Base-by-base conservation (phyloP, 257 asterid species). In the Solanum stenotomum region DNA sequence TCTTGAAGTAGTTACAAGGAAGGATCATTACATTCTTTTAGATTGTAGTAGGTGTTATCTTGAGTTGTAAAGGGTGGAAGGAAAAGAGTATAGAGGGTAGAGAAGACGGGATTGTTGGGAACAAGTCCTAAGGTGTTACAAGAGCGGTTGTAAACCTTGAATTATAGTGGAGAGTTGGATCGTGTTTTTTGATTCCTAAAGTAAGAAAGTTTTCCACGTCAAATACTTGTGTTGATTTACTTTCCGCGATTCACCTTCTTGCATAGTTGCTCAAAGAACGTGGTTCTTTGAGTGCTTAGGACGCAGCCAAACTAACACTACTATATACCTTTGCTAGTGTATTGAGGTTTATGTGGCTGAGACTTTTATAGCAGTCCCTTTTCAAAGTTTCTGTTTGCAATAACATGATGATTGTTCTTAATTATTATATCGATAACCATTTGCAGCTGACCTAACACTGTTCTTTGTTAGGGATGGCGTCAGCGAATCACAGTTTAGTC, bases 391-490 rank as follows among this genome's bases (percentile, higher is more conserved):
- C 44, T 86, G 70, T 74, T 74, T 44, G 46, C 88, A 86, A 49
- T 44, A 68, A 46, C 74, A 82, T 49, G 44, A 29, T 29, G 44
- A 10, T 49, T 20, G 29, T 82, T 18, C 85, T 44, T 81, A 49
- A 27, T 8, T 72, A 85, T 35, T 67, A 14, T 46, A 74, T 23
- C 18, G 29, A 35, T 86, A 70, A 35, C 84, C 22, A 10, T 78
- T 71, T 52, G 74, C 37, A 23, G 37, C 31, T 23, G 29, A 49
- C 85, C 12, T 29, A 81, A 86, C 52, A 86, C 52, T 42, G 85
- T 88, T 56, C 81, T 87, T 89, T 86, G 86, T 87, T 95, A 96
- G 99, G 95, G 99, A 96, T 90, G 99, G 99, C n/a, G 98, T 96
- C 83, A 91, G 98, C 61, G 98, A 95, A 88, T 94, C 98, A 78